Conservation (phyloP, 805 yeast genomes). For the Geotrichum ghanense region DNA sequence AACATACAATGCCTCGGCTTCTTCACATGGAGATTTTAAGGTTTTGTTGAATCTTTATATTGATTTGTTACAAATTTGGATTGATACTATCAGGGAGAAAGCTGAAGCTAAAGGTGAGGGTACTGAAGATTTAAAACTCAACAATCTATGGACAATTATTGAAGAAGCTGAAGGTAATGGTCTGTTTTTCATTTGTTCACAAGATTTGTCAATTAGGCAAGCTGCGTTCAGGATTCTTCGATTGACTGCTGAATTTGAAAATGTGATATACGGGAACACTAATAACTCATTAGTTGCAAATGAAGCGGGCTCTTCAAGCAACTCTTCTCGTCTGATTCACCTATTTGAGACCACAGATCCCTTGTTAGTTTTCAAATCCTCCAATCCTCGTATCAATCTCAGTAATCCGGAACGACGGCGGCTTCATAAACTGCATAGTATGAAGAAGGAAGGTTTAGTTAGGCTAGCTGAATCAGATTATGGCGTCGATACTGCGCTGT, state of each 20-base stretch:
- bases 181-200: slow-evolving; percentile 79
- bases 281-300: slow-evolving; percentile 22
- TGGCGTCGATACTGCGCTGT: slow-evolving; percentile 92
- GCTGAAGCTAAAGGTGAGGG: slow-evolving; percentile 21
- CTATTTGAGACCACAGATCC: slow-evolving; percentile 64
- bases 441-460: slow-evolving; percentile 56
- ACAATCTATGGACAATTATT: slow-evolving; percentile 68
- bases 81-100: slow-evolving; percentile 23
- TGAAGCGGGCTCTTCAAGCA: slow-evolving; percentile 5
- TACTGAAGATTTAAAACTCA: slow-evolving; percentile 25
- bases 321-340: slow-evolving; percentile 38
- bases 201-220: slow-evolving; percentile 64
- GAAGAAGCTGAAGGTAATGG: slow-evolving; percentile 98
- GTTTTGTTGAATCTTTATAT: slow-evolving; percentile 55
- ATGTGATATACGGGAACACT: slow-evolving; percentile 43
- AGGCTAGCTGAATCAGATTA: slow-evolving; percentile 81
- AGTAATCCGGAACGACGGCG: slow-evolving; percentile 64
- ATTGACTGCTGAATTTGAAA: slow-evolving; percentile 79
- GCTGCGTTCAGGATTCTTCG: slow-evolving; percentile 65
- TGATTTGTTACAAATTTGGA: slow-evolving; percentile 75
- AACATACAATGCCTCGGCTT: slow-evolving; percentile 43
- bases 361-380: slow-evolving; percentile 43
- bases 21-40: slow-evolving; percentile 51
- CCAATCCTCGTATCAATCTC: slow-evolving; percentile 39
- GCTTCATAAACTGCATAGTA: slow-evolving; percentile 45